phyloP scores from a whole-genome alignment of 2,329 filamentous ascomycete species.

The Colletotrichum karsti region DNA sequence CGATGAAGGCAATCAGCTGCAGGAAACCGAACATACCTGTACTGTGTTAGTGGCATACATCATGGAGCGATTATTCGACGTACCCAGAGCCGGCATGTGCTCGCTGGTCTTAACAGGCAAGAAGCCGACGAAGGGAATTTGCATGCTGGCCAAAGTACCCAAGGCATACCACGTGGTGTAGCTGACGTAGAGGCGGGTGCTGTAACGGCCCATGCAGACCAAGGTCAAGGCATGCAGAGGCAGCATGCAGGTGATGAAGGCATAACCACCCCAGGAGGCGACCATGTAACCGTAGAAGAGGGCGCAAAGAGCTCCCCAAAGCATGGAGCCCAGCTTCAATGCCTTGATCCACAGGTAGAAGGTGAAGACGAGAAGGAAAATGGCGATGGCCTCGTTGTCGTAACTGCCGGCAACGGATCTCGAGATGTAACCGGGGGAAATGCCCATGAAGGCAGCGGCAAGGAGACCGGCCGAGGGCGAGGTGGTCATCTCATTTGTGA shows the following conservation, averaged over 20 bases:
- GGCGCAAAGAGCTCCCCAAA: conserved; percentile 94
- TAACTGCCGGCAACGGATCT: conserved; percentile 97
- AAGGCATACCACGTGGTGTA: conserved; percentile 99
- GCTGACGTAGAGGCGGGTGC: conserved; percentile 90
- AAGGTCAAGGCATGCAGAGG: conserved; percentile 94
- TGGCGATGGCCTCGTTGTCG: conserved; percentile 99
- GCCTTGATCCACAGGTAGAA: conserved; percentile 99
- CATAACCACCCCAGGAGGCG: conserved; percentile 98
- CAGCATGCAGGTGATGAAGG: conserved; percentile 98
- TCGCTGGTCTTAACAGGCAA: conserved; percentile 95
- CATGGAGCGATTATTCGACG: conserved; percentile 36
- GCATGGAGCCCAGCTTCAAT: conserved; percentile 93
- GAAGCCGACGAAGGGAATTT: conserved; percentile 98
- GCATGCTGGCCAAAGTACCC: conserved; percentile 97
- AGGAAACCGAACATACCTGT: conserved; percentile 93
- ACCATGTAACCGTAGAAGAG: conserved; percentile 99
- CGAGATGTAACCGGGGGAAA: conserved; percentile 96
- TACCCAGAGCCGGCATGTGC: conserved; percentile 96
- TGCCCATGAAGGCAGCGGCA: conserved; percentile 96
- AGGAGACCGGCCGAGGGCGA: conserved; percentile 94
- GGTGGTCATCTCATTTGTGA: conserved; percentile 97
- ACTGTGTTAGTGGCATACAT: conserved; percentile 25
- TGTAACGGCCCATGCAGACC: conserved; percentile 96
- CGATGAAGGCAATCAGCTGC: conserved; percentile 91
- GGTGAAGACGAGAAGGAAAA: conserved; percentile 97